Conservation (phyloP, 2,329 filamentous ascomycete genomes). For the Plectosphaerella sp. region DNA sequence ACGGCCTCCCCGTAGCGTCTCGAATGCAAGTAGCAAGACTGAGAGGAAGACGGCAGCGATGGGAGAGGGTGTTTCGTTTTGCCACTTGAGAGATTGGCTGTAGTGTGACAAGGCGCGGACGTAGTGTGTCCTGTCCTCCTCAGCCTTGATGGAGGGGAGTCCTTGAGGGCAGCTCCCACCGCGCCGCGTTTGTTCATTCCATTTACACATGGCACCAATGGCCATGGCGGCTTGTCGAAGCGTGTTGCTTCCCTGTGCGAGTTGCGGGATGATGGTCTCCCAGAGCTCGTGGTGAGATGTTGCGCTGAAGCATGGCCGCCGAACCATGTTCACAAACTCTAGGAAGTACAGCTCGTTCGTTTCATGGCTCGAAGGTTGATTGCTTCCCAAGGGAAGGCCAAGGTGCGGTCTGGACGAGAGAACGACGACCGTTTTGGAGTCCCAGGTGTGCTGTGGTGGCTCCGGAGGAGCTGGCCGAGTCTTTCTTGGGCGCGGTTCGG, state of each 20-base stretch:
- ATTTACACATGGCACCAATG: slow-evolving; percentile 22
- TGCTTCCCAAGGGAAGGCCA: neutral
- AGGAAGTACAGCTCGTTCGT: slow-evolving; percentile 18
- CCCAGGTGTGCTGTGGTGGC: slow-evolving; percentile 14
- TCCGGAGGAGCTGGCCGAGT: slow-evolving; percentile 5
- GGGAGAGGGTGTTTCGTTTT: slow-evolving; percentile 18
- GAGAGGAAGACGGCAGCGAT: slow-evolving; percentile 25
- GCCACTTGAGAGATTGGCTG: slow-evolving; percentile 24
- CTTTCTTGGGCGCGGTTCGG: slow-evolving; percentile 4
- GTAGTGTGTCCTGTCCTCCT: slow-evolving; percentile 19
- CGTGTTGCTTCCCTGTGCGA: slow-evolving; percentile 18
- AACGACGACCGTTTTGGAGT: slow-evolving; percentile 9
- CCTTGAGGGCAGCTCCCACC: too few relatives aligned
- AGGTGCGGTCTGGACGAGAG: neutral
- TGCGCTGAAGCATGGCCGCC: slow-evolving; percentile 21
- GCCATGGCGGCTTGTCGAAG: slow-evolving; percentile 25
- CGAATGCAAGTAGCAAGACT: slow-evolving; percentile 24
- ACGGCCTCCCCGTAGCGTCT: slow-evolving; percentile 21
- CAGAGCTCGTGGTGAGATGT: slow-evolving; percentile 19
- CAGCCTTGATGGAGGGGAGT: too few relatives aligned
- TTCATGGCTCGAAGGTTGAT: slow-evolving; percentile 12
- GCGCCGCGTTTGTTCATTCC: slow-evolving; percentile 13
- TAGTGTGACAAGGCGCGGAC: slow-evolving; percentile 28
- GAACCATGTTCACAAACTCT: slow-evolving; percentile 22
- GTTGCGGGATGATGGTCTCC: slow-evolving; percentile 23